phyloP scores from a whole-genome alignment of 192 early-diverging fungal species.

The Rhizoclosmatium sp. region DNA sequence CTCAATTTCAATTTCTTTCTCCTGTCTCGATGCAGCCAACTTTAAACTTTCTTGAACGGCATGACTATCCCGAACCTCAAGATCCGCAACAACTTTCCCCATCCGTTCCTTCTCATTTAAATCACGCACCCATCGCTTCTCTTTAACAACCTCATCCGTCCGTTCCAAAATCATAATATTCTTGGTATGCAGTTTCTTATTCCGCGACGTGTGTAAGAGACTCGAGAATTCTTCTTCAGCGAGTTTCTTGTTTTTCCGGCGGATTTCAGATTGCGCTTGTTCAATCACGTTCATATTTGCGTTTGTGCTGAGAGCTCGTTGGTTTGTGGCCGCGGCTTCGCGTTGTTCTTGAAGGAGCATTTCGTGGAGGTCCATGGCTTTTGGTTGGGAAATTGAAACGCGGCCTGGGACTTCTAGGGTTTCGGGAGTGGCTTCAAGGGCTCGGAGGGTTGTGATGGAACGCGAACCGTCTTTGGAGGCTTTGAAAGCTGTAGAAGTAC shows the following conservation, averaged over 20 bases:
- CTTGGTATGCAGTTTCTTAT: not conserved
- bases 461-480: not conserved
- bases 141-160: not conserved
- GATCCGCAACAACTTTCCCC: constrained; percentile 16
- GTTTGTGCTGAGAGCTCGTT: not conserved
- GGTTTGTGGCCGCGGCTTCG: not conserved
- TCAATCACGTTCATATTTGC: not conserved
- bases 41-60: constrained; percentile 15
- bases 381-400: not conserved
- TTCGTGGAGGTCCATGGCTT: constrained; percentile 3
- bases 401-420: not conserved
- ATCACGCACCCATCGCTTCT: constrained; percentile 27
- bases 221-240: constrained; percentile 17
- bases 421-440: not conserved
- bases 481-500: not conserved
- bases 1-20: constrained; percentile 1
- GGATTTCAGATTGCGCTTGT: not conserved
- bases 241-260: not conserved
- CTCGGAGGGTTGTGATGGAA: not conserved
- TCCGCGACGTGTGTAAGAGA: constrained; percentile 1
- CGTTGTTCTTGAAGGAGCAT: not conserved
- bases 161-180: constrained; percentile 16
- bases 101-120: constrained; percentile 26
- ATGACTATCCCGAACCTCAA: constrained; percentile 10
- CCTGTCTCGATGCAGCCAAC: not conserved